phyloP scores from a whole-genome alignment of 1,284 basidiomycete genomes.

The Phaffia rhodozyma region DNA sequence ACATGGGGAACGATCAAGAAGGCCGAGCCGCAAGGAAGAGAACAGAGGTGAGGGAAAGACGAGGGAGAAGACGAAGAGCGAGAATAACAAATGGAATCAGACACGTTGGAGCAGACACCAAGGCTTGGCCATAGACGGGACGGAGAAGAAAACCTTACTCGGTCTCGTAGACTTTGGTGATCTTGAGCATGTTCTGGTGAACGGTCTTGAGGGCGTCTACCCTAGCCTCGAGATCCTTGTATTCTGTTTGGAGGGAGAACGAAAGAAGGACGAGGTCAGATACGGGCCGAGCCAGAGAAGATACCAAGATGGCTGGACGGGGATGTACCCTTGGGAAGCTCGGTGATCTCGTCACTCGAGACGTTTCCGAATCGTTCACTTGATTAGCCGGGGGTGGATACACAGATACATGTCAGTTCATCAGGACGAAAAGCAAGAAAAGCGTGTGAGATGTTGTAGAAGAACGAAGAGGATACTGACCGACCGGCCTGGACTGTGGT shows the following conservation, averaged over 20 bases:
- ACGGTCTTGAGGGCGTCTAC: slow-evolving; percentile 81
- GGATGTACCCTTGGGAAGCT: slow-evolving; percentile 65
- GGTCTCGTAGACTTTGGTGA: slow-evolving; percentile 70
- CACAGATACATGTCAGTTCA: neutral
- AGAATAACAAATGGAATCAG: neutral
- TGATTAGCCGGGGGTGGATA: neutral
- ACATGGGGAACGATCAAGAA: too few species aligned
- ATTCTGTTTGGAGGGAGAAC: slow-evolving; percentile 48
- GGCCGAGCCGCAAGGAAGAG: too few species aligned
- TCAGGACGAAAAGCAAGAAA: neutral
- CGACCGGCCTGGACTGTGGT: slow-evolving; percentile 78
- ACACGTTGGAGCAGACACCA: neutral
- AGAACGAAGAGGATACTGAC: slow-evolving; percentile 24
- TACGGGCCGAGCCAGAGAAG: neutral
- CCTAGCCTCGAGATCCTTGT: slow-evolving; percentile 85
- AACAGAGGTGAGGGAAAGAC: too few species aligned
- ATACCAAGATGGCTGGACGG: neutral
- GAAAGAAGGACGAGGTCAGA: neutral
- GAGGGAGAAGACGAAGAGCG: too few species aligned
- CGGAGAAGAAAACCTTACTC: slow-evolving; percentile 42
- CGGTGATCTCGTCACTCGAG: slow-evolving; percentile 84
- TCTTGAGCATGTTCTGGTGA: slow-evolving; percentile 69
- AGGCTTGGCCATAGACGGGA: neutral
- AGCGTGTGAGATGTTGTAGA: neutral
- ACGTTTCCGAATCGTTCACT: slow-evolving; percentile 79